These are phyloP conservation scores for Avena eriantha DNA, from an alignment of 176 grass and related monocot species.

Conservation along the genomic window DNA sequence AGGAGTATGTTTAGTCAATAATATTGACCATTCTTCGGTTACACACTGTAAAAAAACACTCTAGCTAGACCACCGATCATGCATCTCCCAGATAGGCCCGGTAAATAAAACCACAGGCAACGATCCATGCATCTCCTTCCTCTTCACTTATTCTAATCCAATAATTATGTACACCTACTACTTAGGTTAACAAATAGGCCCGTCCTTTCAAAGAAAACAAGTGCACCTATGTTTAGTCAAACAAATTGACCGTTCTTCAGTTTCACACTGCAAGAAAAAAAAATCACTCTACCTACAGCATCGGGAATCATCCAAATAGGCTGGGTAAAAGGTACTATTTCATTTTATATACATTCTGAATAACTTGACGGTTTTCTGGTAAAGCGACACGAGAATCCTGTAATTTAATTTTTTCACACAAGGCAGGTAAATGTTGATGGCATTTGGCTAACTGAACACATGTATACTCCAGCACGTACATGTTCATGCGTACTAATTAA, in stretches of 20 bases:
- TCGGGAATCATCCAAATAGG: neutral
- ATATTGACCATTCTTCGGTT: conserved; percentile 30
- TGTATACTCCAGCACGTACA: neutral
- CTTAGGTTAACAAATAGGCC: neutral
- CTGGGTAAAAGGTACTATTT: neutral
- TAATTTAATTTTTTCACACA: conserved; percentile 24
- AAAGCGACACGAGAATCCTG: conserved; percentile 38
- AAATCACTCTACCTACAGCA: neutral
- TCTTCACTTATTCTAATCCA: neutral
- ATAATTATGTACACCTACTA: neutral
- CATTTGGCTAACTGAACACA: conserved; percentile 23
- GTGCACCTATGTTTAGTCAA: neutral
- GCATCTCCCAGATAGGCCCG: neutral
- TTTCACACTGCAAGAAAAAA: neutral
- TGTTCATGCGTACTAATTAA: neutral
- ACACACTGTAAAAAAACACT: neutral
- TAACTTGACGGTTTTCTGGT: neutral
- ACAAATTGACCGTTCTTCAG: conserved; percentile 21
- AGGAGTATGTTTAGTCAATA: neutral
- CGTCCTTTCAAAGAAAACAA: no score
- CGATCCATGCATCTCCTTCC: neutral
- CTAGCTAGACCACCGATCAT: neutral
- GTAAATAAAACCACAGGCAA: neutral
- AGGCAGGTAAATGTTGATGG: neutral
- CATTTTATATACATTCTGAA: neutral